phyloP scores from a whole-genome alignment of 768 basidiomycete genomes.

The Leccinum barrowsii region DNA sequence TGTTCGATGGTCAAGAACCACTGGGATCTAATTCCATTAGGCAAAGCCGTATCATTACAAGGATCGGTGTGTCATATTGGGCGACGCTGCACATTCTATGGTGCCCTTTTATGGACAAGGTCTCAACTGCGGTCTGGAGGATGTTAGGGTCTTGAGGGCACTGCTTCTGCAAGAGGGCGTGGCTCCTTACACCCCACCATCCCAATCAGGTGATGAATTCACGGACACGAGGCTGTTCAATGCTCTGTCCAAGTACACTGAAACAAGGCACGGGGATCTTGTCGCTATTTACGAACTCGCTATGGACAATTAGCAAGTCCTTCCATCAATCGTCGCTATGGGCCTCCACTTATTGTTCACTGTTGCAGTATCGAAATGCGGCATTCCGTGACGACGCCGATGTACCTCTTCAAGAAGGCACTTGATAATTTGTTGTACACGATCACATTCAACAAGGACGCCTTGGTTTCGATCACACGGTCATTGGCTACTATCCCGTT shows the following conservation, averaged over 20 bases:
- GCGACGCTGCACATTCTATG: constrained; percentile 97
- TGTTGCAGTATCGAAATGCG: constrained; percentile 85
- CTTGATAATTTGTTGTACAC: constrained; percentile 73
- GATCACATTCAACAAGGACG: constrained; percentile 50
- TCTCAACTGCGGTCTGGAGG: constrained; percentile 95
- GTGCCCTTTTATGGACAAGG: constrained; percentile 99
- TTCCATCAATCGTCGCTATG: constrained; percentile 24
- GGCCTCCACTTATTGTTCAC: constrained; percentile 18
- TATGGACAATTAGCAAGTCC: constrained; percentile 92
- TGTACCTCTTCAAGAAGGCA: constrained; percentile 75
- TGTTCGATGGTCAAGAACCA: constrained; percentile 16
- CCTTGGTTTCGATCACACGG: constrained; percentile 45
- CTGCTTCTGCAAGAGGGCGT: constrained; percentile 73
- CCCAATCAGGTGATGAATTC: constrained; percentile 27
- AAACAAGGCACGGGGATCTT: constrained; percentile 81
- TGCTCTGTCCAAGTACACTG: constrained; percentile 77
- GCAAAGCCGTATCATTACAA: constrained; percentile 86
- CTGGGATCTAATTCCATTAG: constrained; percentile 38
- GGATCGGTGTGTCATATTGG: constrained; percentile 83
- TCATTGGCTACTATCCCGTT: constrained; percentile 52
- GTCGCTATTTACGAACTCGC: constrained; percentile 89
- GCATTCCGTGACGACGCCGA: constrained; percentile 79
- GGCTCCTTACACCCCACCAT: constrained; percentile 37
- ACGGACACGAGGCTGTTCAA: constrained; percentile 56
- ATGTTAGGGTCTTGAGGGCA: constrained; percentile 83